Evolutionary conservation across 768 basidiomycete species (phyloP).

Genomic region (Cubamyces sp.): DNA sequence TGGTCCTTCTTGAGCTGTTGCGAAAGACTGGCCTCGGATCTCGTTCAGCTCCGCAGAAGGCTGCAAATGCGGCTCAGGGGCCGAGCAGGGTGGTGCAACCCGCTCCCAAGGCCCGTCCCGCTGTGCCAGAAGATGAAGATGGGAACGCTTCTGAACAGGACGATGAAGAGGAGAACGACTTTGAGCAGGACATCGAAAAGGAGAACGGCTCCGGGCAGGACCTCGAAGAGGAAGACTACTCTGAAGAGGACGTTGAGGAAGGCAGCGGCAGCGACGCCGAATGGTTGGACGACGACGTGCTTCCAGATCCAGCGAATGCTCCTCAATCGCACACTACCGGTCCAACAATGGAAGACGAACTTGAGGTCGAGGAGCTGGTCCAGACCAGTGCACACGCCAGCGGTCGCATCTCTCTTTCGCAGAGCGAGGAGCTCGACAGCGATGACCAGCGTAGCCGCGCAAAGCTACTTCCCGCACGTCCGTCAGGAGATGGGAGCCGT

Average conservation of each 20-base stretch:
- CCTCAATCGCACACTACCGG: neutral
- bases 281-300: neutral
- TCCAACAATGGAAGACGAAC: slow-evolving; percentile 19
- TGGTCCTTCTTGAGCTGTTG: neutral
- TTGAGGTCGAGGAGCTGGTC: slow-evolving; percentile 22
- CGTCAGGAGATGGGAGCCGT: neutral
- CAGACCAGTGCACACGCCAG: neutral
- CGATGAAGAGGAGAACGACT: neutral
- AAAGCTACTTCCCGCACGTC: slow-evolving; percentile 1
- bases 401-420: neutral
- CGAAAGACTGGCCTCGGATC: neutral
- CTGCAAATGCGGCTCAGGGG: neutral
- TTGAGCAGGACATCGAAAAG: neutral
- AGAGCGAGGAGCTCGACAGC: slow-evolving; percentile 22
- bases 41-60: neutral
- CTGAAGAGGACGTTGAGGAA: neutral
- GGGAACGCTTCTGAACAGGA: neutral
- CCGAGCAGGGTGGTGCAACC: neutral
- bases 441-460: slow-evolving; percentile 23
- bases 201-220: neutral
- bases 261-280: neutral
- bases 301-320: neutral
- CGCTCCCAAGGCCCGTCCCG: neutral
- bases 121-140: neutral
- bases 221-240: neutral